phyloP scores from a whole-genome alignment of 2,329 filamentous ascomycete genomes.

The Phialocephala sp. region DNA sequence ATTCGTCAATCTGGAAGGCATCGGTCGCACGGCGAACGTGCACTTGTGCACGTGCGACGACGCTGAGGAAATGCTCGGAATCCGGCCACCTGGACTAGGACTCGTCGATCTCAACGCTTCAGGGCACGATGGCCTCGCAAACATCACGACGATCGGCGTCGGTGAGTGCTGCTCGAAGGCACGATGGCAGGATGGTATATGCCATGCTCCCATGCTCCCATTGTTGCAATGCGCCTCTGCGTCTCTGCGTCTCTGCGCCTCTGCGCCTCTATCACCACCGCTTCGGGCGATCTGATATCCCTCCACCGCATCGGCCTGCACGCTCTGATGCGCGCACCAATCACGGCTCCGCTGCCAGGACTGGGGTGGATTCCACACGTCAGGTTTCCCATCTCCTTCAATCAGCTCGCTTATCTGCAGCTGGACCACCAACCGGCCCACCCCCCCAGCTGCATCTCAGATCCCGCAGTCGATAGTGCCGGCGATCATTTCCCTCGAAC shows the following conservation, averaged over 20 bases:
- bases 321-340: neutral
- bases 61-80: neutral
- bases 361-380: too few relatives aligned
- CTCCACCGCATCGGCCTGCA: neutral
- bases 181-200: neutral
- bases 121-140: neutral
- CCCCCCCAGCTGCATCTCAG: neutral
- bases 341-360: neutral
- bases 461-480: slow-evolving; percentile 13
- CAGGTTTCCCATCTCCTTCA: too few relatives aligned
- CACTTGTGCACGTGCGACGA: neutral
- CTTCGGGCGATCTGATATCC: neutral
- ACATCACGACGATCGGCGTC: neutral
- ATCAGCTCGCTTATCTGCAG: slow-evolving; percentile 3
- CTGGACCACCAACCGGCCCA: neutral
- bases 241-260: too few relatives aligned
- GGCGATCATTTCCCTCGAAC: slow-evolving; percentile 6
- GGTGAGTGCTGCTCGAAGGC: neutral
- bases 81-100: neutral
- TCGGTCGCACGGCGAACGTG: neutral
- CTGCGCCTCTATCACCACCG: slow-evolving; percentile 4
- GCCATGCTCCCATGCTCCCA: too few relatives aligned
- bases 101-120: neutral
- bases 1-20: neutral
- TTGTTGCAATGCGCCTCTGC: too few relatives aligned